These are phyloP conservation scores for Beauveria scarabaeidicola DNA, from an alignment of 2,329 filamentous ascomycete genomes.

Conservation along the genomic window DNA sequence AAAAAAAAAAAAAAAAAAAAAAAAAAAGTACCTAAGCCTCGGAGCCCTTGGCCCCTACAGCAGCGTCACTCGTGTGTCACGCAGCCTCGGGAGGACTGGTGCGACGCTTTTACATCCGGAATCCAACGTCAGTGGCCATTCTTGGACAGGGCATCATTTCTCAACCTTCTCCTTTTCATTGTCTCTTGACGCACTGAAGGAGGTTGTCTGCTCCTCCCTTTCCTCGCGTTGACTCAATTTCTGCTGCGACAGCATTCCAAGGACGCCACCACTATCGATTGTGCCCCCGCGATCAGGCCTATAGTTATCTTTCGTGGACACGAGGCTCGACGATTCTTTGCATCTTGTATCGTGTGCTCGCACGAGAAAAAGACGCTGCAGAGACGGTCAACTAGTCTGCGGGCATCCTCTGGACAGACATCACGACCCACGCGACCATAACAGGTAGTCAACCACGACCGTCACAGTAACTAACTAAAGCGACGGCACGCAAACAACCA, in stretches of 20 bases:
- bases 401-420: not conserved
- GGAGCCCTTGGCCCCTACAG: not conserved
- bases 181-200: not conserved
- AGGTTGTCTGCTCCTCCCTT: not conserved
- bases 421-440: not conserved
- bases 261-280: not conserved
- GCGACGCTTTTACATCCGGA: not conserved
- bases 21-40: not conserved
- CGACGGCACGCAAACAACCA: not conserved
- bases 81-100: not conserved
- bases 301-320: not conserved
- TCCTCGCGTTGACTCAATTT: not conserved
- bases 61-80: slow-evolving; percentile 3
- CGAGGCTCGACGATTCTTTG: not conserved
- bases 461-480: not conserved
- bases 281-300: not conserved
- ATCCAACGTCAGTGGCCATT: not conserved
- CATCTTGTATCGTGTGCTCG: not conserved
- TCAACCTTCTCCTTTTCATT: not conserved
- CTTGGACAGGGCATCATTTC: not conserved
- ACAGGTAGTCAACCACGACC: not conserved
- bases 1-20: not conserved
- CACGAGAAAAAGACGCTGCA: not conserved
- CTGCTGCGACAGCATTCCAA: not conserved
- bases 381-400: not conserved